Percentiles rank a stretch among this genome's conserved stretches.
Evolutionary conservation across 2,329 filamentous ascomycete genomes (phyloP).

Genomic region (Paecilomyces formosus): DNA sequence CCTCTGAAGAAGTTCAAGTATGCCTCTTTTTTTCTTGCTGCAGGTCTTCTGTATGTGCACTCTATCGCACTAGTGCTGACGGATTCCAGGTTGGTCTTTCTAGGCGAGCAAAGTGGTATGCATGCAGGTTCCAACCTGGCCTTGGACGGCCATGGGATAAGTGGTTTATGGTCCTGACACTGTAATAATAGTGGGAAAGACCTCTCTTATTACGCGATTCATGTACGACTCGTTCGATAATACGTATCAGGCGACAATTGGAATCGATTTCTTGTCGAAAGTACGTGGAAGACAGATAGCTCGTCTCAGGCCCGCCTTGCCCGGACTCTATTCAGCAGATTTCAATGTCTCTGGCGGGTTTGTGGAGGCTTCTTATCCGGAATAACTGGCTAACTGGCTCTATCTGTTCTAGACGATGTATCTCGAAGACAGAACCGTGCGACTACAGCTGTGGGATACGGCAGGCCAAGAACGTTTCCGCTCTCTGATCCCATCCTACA

Average conservation of each 20-base stretch:
- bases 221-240: slow-evolving; percentile 99
- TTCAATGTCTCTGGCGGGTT: not conserved
- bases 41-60: not conserved
- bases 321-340: not conserved
- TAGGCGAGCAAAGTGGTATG: slow-evolving; percentile 96
- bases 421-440: slow-evolving; percentile 94
- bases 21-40: slow-evolving; percentile 9
- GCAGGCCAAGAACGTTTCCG: slow-evolving; percentile 96
- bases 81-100: slow-evolving; percentile 72
- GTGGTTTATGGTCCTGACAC: slow-evolving; percentile 11
- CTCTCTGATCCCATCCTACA: slow-evolving; percentile 95
- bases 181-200: slow-evolving; percentile 74
- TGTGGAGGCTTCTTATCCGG: not conserved
- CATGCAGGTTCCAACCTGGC: slow-evolving; percentile 7
- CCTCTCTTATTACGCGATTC: slow-evolving; percentile 95
- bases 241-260: slow-evolving; percentile 98
- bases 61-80: slow-evolving; percentile 17
- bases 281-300: slow-evolving; percentile 40
- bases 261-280: slow-evolving; percentile 99
- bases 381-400: not conserved
- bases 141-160: slow-evolving; percentile 1
- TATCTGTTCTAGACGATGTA: slow-evolving; percentile 75
- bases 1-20: slow-evolving; percentile 99
- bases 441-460: slow-evolving; percentile 97
- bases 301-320: not conserved